These are phyloP conservation scores for cucumber (Cucumis sativus) DNA, from an alignment of 306 rosid species.

Conservation along the genomic window Cucumber_9930_V3 NC_026658.2:1211501-1212000, in stretches of 20 bases:
- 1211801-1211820: neutral
- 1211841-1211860: conserved; percentile 24
- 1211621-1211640: neutral
- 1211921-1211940: conserved; percentile 70
- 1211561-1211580: neutral
- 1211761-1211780: neutral
- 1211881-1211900: conserved; percentile 90
- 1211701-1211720: neutral
- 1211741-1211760: neutral
- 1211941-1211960: conserved; percentile 6
- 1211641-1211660: neutral
- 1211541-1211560: neutral
- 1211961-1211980: neutral
- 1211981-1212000: neutral
- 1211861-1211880: conserved; percentile 62
- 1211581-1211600: neutral
- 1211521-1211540: neutral
- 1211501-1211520: neutral
- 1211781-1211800: neutral
- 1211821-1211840: neutral
- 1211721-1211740: neutral
- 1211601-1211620: conserved; percentile 5
- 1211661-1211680: neutral
- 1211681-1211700: neutral
- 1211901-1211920: conserved; percentile 66